Base-by-base conservation (phyloP, 192 early-diverging fungal species). In the Glomus cerebriforme region DNA sequence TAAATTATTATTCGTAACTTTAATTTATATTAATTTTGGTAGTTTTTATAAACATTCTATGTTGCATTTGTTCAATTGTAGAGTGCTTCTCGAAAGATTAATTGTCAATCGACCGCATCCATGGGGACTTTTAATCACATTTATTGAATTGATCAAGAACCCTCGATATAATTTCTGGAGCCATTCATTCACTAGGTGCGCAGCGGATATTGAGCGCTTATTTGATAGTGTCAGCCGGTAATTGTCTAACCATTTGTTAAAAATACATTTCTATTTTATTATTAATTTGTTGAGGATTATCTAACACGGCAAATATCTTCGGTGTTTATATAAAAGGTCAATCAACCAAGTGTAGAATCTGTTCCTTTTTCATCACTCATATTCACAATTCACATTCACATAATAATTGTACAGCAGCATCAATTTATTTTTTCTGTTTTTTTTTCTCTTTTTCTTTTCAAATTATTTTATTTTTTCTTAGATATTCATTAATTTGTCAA, bases 41-140 rank as follows among this genome's bases (percentile, higher is more conserved):
- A 63, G 7, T 34, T 34, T 79, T 15, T 47, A 65, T 29, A 13
- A 29, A 73, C 15, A 24, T 63, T 59, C n/a, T 29, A 12, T 49
- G 5, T 22, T 35, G 13, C 5, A 24, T 19, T 24, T 17, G 22
- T 27, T 65, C 7, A 29, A 31, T 37, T 59, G 0, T 73, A 93
- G 97, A 13, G 98, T 98, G 12, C 86, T 99, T 68, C 86, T 98
- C 74, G 98, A 99, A 87, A 90, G 98, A 39, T 87, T 98, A 45
- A 93, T 99, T 81, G 98, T 96, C 15, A 98, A 96, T 86, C 87
- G 97, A 60, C 98, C 98, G 27, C 96, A 98, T 86, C 98, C 98
- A 65, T 98, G 97, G 93, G 98, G 98, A 17, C 87, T 99, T 76
- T 86, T 99, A 77, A 95, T 98, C 24, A 98, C 98, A 29, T 96